Conservation (phyloP, 75 land plant genomes). For the Pinus albicaulis region DNA sequence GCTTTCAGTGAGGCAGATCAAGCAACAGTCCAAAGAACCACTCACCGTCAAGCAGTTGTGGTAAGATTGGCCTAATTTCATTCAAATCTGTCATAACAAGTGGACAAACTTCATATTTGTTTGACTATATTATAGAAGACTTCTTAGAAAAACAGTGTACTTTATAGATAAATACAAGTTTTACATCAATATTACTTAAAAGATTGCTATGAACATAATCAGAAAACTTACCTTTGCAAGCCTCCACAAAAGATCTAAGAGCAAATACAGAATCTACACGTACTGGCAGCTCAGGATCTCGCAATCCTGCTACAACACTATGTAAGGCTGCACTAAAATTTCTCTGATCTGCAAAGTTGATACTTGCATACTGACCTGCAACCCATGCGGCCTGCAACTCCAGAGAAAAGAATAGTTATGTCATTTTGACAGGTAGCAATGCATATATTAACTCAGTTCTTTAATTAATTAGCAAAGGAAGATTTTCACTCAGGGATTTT, state of each 20-base stretch:
- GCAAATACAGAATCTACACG: conserved; percentile 99
- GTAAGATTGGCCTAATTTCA: conserved; percentile 94
- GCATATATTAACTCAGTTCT: no score
- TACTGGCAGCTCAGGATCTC: conserved; percentile 97
- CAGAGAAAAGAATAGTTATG: neutral
- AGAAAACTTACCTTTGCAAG: conserved; percentile 70
- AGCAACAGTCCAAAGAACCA: neutral
- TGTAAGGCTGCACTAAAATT: conserved; percentile 86
- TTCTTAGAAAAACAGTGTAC: neutral
- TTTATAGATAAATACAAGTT: neutral
- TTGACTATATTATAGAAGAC: neutral
- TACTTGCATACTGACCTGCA: conserved; percentile 96
- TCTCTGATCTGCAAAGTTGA: conserved; percentile 70
- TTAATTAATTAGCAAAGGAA: no score
- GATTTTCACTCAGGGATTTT: no score
- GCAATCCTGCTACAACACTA: conserved; percentile 86
- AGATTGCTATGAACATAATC: neutral
- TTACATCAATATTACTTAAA: neutral
- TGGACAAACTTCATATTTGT: neutral
- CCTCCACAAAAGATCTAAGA: conserved; percentile 92
- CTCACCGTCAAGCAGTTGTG: conserved; percentile 96
- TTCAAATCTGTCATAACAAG: conserved; percentile 58
- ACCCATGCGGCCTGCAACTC: conserved; percentile 95
- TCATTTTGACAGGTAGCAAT: no score
- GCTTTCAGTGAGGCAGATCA: neutral